phyloP scores from a whole-genome alignment of 2,329 filamentous ascomycete species.

The Teratosphaeria nubilosa region DNA sequence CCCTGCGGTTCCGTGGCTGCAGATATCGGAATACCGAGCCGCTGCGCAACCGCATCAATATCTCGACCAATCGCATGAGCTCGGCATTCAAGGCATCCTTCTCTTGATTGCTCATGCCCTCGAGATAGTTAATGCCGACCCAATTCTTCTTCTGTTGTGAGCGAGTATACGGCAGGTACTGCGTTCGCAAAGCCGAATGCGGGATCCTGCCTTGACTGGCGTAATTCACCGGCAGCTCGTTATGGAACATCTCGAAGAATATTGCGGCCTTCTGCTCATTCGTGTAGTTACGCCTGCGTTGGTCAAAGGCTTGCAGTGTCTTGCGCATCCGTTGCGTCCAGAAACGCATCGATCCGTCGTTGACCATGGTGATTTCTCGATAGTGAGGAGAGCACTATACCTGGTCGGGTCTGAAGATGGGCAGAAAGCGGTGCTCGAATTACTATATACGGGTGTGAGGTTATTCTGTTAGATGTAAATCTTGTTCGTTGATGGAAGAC shows the following conservation, averaged over 20 bases:
- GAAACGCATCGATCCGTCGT: neutral
- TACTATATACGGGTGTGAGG: neutral
- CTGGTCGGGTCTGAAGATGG: neutral
- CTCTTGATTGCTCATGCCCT: neutral
- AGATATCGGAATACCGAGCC: neutral
- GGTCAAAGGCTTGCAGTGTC: neutral
- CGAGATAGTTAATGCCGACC: neutral
- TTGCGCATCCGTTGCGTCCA: neutral
- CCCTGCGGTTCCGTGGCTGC: neutral
- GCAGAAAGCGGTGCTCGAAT: too few species aligned
- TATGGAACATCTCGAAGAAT: neutral
- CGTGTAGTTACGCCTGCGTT: neutral
- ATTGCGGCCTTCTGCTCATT: neutral
- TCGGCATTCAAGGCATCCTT: neutral
- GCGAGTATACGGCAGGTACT: neutral
- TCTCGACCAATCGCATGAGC: neutral
- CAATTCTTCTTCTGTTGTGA: neutral
- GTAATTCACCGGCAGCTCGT: neutral
- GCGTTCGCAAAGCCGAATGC: neutral
- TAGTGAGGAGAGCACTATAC: neutral
- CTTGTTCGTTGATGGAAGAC: too few species aligned
- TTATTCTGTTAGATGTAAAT: too few species aligned
- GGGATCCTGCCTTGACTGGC: neutral
- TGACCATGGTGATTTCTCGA: neutral
- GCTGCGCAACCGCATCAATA: neutral